phyloP scores from a whole-genome alignment of 257 asterid genomes.

The Solanum neorickii region DNA sequence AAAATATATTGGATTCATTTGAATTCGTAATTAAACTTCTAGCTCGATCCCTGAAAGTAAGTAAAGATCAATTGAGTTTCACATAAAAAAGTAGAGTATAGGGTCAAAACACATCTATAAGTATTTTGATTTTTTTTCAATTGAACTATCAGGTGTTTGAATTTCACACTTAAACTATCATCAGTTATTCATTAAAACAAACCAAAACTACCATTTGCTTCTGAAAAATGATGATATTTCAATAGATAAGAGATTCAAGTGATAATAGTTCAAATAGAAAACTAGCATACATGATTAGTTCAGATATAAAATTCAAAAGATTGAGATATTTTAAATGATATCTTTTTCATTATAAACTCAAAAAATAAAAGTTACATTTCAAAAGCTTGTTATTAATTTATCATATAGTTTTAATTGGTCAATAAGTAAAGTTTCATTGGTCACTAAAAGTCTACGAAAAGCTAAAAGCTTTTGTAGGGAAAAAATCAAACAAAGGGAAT shows the following conservation, averaged over 20 bases:
- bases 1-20: background rate
- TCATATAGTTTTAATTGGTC: background rate
- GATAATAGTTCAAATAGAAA: background rate
- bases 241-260: background rate
- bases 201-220: background rate
- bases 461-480: background rate
- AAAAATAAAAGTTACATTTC: background rate
- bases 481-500: background rate
- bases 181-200: too few species aligned
- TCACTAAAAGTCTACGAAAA: background rate
- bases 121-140: background rate
- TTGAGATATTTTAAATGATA: background rate
- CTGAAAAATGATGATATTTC: background rate
- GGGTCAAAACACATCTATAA: background rate
- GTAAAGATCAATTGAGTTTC: background rate
- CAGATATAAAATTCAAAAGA: background rate
- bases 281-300: background rate
- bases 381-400: background rate
- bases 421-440: background rate
- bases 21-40: background rate
- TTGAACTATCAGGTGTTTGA: fast-evolving
- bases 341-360: background rate
- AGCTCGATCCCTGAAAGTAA: background rate
- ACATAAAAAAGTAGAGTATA: background rate
- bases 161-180: too few species aligned